Conservation (phyloP, 495 filamentous ascomycete species). For the Paragyromitra xinjiangensis region DNA sequence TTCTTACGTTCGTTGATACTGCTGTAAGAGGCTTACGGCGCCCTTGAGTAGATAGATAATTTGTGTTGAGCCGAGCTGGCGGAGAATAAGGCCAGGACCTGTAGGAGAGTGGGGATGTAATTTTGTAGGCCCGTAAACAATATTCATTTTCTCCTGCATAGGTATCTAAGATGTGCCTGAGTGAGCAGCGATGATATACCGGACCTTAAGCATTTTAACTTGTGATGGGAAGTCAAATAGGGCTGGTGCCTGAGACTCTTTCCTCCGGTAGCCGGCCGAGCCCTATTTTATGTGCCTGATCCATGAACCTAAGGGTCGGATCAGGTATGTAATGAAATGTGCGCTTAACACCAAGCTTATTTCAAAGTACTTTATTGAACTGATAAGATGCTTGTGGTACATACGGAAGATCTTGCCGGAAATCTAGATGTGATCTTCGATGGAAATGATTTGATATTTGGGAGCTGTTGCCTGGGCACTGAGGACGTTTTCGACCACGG, state of each 20-base stretch:
- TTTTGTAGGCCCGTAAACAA: constrained; percentile 15
- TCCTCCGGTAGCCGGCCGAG: not conserved
- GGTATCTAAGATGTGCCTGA: not conserved
- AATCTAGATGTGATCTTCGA: constrained; percentile 31
- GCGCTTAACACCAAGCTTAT: constrained; percentile 8
- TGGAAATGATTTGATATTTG: constrained; percentile 6
- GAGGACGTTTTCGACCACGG: not conserved
- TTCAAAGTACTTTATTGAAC: not conserved
- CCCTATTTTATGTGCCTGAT: constrained; percentile 9
- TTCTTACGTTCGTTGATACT: constrained; percentile 34
- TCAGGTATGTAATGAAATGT: not conserved
- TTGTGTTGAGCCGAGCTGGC: not conserved
- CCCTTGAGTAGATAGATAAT: constrained; percentile 11
- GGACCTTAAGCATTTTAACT: not conserved
- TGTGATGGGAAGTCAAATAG: not conserved
- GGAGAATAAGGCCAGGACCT: not conserved
- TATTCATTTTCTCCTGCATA: constrained; percentile 28
- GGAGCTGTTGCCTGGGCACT: not conserved
- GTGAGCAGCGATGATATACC: not conserved
- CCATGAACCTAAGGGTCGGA: constrained; percentile 1
- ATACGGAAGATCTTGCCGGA: constrained; percentile 27
- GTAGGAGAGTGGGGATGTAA: constrained; percentile 7
- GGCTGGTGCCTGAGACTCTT: not conserved
- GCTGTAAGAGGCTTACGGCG: constrained; percentile 6
- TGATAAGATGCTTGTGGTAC: constrained; percentile 34